Conservation (phyloP, 441 rosid species). For the Bocquillonia castaneifolia region DNA sequence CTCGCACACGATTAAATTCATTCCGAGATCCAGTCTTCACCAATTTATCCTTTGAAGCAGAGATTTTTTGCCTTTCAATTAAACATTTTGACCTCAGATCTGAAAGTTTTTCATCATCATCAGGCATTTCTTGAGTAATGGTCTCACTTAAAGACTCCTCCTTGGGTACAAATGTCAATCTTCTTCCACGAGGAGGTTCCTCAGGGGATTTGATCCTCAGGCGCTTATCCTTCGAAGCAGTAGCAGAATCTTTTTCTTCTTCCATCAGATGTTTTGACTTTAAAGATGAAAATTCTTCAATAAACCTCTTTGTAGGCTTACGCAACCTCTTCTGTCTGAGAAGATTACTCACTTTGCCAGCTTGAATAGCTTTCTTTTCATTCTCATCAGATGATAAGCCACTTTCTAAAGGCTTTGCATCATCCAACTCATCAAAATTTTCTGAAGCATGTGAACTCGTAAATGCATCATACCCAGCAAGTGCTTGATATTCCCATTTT, state of each 20-base stretch:
- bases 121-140: slow-evolving; percentile 4
- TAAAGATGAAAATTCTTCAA: slow-evolving; percentile 46
- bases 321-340: slow-evolving; percentile 38
- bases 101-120: slow-evolving; percentile 41
- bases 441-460: slow-evolving; percentile 23
- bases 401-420: slow-evolving; percentile 42
- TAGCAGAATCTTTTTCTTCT: slow-evolving; percentile 20
- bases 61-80: slow-evolving; percentile 21
- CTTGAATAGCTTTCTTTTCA: slow-evolving; percentile 32
- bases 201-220: slow-evolving; percentile 28
- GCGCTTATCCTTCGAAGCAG: slow-evolving; percentile 29
- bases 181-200: slow-evolving; percentile 17
- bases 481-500: slow-evolving; percentile 24
- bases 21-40: slow-evolving; percentile 29
- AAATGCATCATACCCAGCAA: slow-evolving; percentile 21
- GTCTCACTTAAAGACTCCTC: slow-evolving; percentile 18
- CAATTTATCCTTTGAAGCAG: slow-evolving; percentile 28
- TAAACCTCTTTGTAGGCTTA: slow-evolving; percentile 45
- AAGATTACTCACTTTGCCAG: slow-evolving; percentile 18
- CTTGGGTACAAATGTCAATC: background rate
- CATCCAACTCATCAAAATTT: slow-evolving; percentile 36
- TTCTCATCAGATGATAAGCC: slow-evolving; percentile 40
- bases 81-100: slow-evolving; percentile 25
- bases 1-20: slow-evolving; percentile 24
- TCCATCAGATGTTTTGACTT: slow-evolving; percentile 21